Conservation (phyloP, 352 stramenopile species). For the Phytophthora hibernalis region DNA sequence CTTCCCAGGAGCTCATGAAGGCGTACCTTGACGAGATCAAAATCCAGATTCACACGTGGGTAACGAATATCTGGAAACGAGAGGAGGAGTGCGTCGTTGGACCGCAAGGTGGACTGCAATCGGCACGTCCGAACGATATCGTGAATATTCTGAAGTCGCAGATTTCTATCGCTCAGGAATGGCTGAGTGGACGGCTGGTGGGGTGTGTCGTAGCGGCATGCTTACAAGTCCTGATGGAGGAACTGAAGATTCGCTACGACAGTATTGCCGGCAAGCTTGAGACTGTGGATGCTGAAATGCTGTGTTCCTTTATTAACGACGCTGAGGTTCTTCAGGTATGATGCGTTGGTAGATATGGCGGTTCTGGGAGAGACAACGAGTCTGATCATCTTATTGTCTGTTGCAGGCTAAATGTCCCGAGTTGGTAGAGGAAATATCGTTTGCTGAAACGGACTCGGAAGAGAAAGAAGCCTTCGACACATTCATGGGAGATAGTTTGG, state of each 20-base stretch:
- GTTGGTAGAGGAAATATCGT: conserved; percentile 85
- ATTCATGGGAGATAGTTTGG: conserved; percentile 77
- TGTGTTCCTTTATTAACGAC: conserved; percentile 91
- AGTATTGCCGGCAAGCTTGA: conserved; percentile 52
- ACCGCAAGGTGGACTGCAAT: conserved; percentile 69
- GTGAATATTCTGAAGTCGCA: conserved; percentile 89
- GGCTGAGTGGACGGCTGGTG: conserved; percentile 70
- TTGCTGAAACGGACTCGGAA: conserved; percentile 72
- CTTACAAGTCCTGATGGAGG: conserved; percentile 73
- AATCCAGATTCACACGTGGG: conserved; percentile 81
- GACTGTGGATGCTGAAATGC: conserved; percentile 66
- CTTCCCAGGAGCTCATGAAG: conserved; percentile 76
- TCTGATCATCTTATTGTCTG: conserved; percentile 4
- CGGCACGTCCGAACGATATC: conserved; percentile 86
- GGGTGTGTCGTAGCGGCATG: conserved; percentile 76
- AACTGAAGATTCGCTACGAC: conserved; percentile 78
- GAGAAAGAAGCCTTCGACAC: conserved; percentile 82
- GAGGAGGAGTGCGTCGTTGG: conserved; percentile 75
- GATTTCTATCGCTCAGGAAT: conserved; percentile 87
- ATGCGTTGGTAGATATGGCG: neutral
- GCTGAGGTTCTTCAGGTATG: conserved; percentile 78
- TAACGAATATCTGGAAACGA: conserved; percentile 88
- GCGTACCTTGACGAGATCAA: conserved; percentile 81
- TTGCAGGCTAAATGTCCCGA: conserved; percentile 79
- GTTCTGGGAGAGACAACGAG: neutral